phyloP scores from a whole-genome alignment of 164 flowering plant genomes.

The Macadamia tetraphylla region DNA sequence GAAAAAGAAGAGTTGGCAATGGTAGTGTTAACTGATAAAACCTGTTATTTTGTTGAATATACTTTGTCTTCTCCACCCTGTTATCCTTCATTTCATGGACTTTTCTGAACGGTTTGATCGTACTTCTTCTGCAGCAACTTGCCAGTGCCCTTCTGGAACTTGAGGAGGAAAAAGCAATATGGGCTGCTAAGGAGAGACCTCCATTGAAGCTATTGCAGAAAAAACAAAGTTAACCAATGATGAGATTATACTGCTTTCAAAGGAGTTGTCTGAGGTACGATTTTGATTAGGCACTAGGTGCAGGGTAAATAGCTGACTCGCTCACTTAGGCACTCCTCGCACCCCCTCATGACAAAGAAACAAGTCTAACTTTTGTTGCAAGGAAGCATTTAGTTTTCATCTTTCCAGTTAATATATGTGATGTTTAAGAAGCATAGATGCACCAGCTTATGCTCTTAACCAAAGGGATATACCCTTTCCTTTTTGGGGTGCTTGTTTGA shows the following conservation, averaged over 20 bases:
- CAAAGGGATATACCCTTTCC: not conserved
- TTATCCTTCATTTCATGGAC: constrained; percentile 1
- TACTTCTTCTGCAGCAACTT: constrained; percentile 51
- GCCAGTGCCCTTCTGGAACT: constrained; percentile 71
- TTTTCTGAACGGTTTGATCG: constrained; percentile 3
- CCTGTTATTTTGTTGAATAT: not conserved
- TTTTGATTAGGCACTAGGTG: not conserved
- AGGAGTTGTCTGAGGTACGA: constrained; percentile 52
- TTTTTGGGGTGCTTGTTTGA: too few relatives aligned
- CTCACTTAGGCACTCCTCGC: too few relatives aligned
- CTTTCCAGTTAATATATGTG: not conserved
- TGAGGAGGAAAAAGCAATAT: constrained; percentile 85
- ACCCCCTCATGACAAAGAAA: not conserved
- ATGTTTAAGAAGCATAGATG: too few relatives aligned
- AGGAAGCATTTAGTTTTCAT: not conserved
- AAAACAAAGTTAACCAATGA: constrained; percentile 35
- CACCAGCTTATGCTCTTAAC: not conserved
- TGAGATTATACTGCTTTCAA: constrained; percentile 42
- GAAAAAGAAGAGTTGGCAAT: constrained; percentile 85
- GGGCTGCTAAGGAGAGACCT: constrained; percentile 79
- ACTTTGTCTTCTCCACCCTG: not conserved
- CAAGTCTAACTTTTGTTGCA: not conserved
- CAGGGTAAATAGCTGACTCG: not conserved
- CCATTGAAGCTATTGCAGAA: constrained; percentile 51
- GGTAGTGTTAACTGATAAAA: constrained; percentile 43